Evolutionary conservation across 2,329 filamentous ascomycete genomes (phyloP), one percentile per base, ranked within the genome.

Genomic region (Botryotinia calthae): DNA sequence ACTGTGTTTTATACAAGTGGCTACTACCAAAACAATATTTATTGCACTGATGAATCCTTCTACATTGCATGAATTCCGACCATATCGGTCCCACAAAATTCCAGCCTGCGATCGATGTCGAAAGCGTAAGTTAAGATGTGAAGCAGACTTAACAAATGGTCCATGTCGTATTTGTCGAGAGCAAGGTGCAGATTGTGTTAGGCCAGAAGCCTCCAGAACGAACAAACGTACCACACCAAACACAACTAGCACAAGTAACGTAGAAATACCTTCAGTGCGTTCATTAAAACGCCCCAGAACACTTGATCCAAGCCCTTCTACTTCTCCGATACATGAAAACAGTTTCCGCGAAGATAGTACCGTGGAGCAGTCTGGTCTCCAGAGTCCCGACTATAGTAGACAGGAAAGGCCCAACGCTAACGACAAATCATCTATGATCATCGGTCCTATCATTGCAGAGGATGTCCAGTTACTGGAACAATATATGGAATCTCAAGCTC

Each of bases 391-490:
- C 18, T 66, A 66, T 28, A 54, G 46, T 54, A 31, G 31, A 66
- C 31, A 54, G 25, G 64, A 40, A 40, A 66, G 31, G 22, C 7
- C 25, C 1, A 54, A 0, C 40, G 16, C 34, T 18, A 51, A 66
- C 25, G 63, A 34, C 37, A 66, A 48, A 16, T 66, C 64, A 40
- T 51, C 46, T 20, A 66, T 54, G 64, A 89, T 90, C 73, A 85
- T 90, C 69, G 87, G 88, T 0, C 88, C 88, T 0, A 86, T 87
- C 9, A 84, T 87, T 9, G 88, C 87, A 8, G 86, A 86, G 66
- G 88, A 90, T 80, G 88, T 86, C 1, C 87, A 90, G 70, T 84
- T 90, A 18, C 82, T 90, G 63, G 86, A 88, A n/a, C 85, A 87
- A 69, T 89, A 88, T 72, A 84, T 90, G 73, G 85, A 85, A 28